Evolutionary conservation across 371 early-diverging fungal species (phyloP), one percentile per base, ranked within the genome.

Genomic region (Mortierella sp.): DNA sequence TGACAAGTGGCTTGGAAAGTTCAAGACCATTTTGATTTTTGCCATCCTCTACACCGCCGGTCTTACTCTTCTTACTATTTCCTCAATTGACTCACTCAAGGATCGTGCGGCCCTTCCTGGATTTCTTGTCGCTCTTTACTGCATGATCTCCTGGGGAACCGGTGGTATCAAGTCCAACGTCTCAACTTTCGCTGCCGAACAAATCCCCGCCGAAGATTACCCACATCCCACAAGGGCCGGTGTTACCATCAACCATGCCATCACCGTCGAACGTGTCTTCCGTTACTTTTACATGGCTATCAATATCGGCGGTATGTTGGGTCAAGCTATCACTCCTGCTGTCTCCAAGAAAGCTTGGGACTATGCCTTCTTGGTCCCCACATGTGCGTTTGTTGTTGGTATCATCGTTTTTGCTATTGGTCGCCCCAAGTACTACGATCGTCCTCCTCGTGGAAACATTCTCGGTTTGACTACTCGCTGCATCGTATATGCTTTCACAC

Each of bases 131-230:
- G 83, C 94, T 16, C 76, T 92, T 53, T 85, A 87, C 67, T 82
- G 92, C 64, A 84, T 96, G 63, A 93, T 96, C 60, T 92, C 95
- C 45, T 84, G 94, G 59, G 96, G 96, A 67, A 95, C 96, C 5
- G 97, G 97, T 53, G 95, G 96, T 65, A 96, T 97, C 83, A 96
- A 96, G 84, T 87, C 93, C 52, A 90, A 90, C 79, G 91, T 94
- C 58, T 88, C 92, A 28, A 70, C 94, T 6, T 88, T 94, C 70
- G 91, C 91, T 15, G 95, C 94, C 32, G 93, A 94, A 72, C 93
- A 94, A 84, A 77, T 89, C 65, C 84, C 87, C 21, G 58, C 59
- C 2, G 72, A 69, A 41, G 70, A 77, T 36, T 69, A 84, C 53
- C 43, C 70, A 11, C 84, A 85, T 52, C 83, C 85, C n/a, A 85